Percentiles rank a stretch among this genome's conserved stretches.
Evolutionary conservation across 108 stramenopile species (phyloP).

Genomic region (Epithemia pelagica): DNA sequence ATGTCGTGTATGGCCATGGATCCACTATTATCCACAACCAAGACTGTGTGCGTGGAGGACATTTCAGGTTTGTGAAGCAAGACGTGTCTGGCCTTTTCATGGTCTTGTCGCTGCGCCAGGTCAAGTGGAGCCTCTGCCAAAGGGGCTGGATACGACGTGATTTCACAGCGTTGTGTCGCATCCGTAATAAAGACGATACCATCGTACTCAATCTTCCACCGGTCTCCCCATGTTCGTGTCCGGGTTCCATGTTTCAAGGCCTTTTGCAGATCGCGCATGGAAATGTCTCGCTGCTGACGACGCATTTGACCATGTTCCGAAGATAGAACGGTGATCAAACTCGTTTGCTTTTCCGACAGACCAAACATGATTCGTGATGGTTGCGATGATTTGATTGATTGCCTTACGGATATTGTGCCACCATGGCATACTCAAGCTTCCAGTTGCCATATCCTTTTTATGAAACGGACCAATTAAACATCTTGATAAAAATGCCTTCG

Average conservation of each 20-base stretch:
- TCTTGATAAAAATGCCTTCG: too few species aligned
- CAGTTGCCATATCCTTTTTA: too few species aligned
- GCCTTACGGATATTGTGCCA: too few species aligned
- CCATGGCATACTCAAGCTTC: too few species aligned
- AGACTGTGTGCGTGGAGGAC: constrained; percentile 42
- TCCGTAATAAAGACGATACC: constrained; percentile 48
- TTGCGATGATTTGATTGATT: too few species aligned
- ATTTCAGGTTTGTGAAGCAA: constrained; percentile 43
- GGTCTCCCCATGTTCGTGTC: constrained; percentile 21
- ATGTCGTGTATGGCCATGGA: constrained; percentile 32
- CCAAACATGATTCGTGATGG: too few species aligned
- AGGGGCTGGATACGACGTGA: constrained; percentile 43
- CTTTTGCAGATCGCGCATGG: constrained; percentile 46
- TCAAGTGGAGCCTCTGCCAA: constrained; percentile 31
- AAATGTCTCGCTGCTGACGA: constrained; percentile 46
- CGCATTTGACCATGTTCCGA: constrained; percentile 46
- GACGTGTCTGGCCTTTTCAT: constrained; percentile 21
- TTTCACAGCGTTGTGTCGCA: constrained; percentile 20
- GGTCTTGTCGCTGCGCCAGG: constrained; percentile 14
- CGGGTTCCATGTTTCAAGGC: constrained; percentile 41
- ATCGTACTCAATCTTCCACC: constrained; percentile 45
- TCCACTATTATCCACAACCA: constrained; percentile 47
- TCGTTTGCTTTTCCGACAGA: too few species aligned
- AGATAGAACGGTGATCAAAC: constrained; percentile 50
- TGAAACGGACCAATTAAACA: too few species aligned